Conservation (phyloP, 805 yeast species). For the Candida qinlingensis region DNA sequence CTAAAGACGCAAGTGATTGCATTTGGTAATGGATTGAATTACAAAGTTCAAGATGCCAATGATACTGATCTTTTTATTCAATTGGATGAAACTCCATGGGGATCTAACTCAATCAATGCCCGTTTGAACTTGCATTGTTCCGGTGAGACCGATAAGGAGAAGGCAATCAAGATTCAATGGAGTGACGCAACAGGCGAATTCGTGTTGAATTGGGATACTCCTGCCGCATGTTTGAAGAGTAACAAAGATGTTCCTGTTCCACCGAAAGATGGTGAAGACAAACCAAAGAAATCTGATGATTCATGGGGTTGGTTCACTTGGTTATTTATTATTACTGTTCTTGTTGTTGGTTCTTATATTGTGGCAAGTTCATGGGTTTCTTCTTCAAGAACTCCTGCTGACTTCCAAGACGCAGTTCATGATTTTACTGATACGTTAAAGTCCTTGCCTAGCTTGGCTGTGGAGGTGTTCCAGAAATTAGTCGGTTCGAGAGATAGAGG, state of each 20-base stretch:
- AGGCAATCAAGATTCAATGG: slow-evolving; percentile 19
- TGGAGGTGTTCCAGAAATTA: slow-evolving; percentile 63
- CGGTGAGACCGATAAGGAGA: slow-evolving; percentile 24
- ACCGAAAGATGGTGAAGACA: slow-evolving; percentile 18
- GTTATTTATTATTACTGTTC: slow-evolving; percentile 67
- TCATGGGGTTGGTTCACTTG: slow-evolving; percentile 82
- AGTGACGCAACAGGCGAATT: slow-evolving; percentile 19
- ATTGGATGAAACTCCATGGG: slow-evolving; percentile 65
- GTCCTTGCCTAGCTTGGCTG: slow-evolving; percentile 59
- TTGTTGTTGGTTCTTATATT: slow-evolving; percentile 66
- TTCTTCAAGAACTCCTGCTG: slow-evolving; percentile 60
- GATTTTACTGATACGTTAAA: slow-evolving; percentile 67
- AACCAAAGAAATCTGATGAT: slow-evolving; percentile 25
- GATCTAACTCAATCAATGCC: slow-evolving; percentile 46
- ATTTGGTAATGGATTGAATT: slow-evolving; percentile 39
- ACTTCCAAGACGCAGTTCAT: slow-evolving; percentile 64
- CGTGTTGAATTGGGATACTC: slow-evolving; percentile 31
- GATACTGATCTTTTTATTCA: slow-evolving; percentile 31
- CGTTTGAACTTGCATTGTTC: slow-evolving; percentile 44
- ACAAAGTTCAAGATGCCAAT: slow-evolving; percentile 25
- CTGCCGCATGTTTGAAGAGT: slow-evolving; percentile 37
- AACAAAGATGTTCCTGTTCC: slow-evolving; percentile 22
- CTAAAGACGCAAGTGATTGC: slow-evolving; percentile 59
- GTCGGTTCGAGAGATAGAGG: slow-evolving; percentile 63
- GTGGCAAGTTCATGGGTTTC: slow-evolving; percentile 73